phyloP scores from a whole-genome alignment of 352 stramenopile genomes.

The Phytopythium aichiense region DNA sequence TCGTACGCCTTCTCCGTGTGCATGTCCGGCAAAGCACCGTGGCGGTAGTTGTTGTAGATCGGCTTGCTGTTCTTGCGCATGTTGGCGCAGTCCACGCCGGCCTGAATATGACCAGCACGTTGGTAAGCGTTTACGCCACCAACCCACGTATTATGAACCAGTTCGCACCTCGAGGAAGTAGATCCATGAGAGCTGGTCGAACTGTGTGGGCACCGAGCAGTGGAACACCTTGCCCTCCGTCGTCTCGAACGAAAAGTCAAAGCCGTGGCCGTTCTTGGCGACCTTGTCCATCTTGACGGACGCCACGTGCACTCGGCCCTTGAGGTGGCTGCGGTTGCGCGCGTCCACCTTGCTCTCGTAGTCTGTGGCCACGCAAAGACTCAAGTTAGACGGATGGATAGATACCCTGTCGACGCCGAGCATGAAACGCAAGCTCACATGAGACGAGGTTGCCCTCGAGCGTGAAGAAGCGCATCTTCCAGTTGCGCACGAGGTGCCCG shows the following conservation, averaged over 20 bases:
- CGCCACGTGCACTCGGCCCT: slow-evolving; percentile 77
- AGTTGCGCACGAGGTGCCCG: slow-evolving; percentile 84
- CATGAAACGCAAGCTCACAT: slow-evolving; percentile 33
- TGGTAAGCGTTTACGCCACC: background rate
- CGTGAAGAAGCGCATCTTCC: slow-evolving; percentile 87
- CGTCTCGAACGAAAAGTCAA: slow-evolving; percentile 85
- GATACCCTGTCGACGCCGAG: slow-evolving; percentile 1
- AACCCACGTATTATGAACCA: no score
- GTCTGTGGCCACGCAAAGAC: slow-evolving; percentile 21
- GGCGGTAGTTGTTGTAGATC: slow-evolving; percentile 76
- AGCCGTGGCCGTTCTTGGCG: slow-evolving; percentile 73
- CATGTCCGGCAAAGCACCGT: slow-evolving; percentile 70
- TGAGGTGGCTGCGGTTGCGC: slow-evolving; percentile 81
- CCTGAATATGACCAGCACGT: slow-evolving; percentile 9
- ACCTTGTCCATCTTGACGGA: slow-evolving; percentile 76
- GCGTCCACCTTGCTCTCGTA: slow-evolving; percentile 89
- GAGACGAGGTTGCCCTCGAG: slow-evolving; percentile 83
- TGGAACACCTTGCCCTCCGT: slow-evolving; percentile 82
- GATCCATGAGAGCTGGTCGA: slow-evolving; percentile 81
- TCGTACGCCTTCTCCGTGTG: slow-evolving; percentile 76
- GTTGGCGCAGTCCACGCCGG: slow-evolving; percentile 69
- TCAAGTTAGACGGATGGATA: background rate
- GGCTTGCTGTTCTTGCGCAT: slow-evolving; percentile 84
- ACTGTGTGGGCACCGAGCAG: slow-evolving; percentile 72
- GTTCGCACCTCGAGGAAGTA: slow-evolving; percentile 72